A percentile compares a stretch with the other conserved stretches of the same genome.
Evolutionary conservation across 176 grass and related monocot genomes (phyloP).

Genomic region (Coix lacrymajobi): DNA sequence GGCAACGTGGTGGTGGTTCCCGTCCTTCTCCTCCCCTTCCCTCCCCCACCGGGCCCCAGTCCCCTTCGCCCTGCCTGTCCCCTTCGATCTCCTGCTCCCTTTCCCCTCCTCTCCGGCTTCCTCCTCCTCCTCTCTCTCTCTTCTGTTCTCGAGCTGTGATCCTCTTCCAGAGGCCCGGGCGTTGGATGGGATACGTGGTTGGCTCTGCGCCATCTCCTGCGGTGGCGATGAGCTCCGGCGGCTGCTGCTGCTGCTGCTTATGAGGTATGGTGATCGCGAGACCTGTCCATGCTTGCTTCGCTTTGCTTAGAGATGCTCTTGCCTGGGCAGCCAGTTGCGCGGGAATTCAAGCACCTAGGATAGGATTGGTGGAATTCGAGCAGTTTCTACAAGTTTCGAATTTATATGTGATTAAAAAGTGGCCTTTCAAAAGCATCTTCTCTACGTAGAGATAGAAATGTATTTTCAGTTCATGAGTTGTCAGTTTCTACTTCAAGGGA

Average conservation of each 20-base stretch:
- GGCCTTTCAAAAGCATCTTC: neutral
- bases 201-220: neutral
- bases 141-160: neutral
- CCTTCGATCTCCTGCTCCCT: neutral
- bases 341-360: neutral
- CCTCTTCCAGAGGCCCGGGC: neutral
- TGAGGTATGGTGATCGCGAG: neutral
- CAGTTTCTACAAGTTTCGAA: neutral
- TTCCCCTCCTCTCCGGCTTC: neutral
- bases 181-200: constrained; percentile 2
- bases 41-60: neutral
- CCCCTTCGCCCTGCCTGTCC: neutral
- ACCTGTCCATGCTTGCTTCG: neutral
- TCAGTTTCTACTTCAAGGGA: neutral
- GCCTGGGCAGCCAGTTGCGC: neutral
- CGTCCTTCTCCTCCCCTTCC: neutral
- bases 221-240: neutral
- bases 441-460: neutral
- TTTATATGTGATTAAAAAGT: neutral
- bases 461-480: neutral
- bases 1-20: constrained; percentile 43
- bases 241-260: neutral
- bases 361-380: neutral
- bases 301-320: neutral
- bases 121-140: neutral